Evolutionary conservation across 441 rosid genomes (phyloP).

Genomic region (Gossypium trilobum): DNA sequence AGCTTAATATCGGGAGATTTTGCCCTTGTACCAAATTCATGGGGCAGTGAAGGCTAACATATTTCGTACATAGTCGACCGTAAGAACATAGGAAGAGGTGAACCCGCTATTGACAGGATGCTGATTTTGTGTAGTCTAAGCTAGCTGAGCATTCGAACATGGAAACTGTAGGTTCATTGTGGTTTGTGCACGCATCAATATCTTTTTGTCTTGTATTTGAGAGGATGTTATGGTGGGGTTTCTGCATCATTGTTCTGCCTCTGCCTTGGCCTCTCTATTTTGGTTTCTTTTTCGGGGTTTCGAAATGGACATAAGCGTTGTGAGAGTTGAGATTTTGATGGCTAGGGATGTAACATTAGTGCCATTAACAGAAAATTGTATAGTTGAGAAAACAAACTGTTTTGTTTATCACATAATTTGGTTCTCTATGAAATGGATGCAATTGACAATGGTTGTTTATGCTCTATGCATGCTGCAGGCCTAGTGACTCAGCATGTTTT

Average conservation of each 20-base stretch:
- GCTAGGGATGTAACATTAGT: conserved; percentile 22
- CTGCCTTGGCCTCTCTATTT: conserved; percentile 13
- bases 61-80: conserved; percentile 27
- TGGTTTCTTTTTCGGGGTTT: conserved; percentile 13
- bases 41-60: conserved; percentile 26
- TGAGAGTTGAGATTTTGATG: conserved; percentile 22
- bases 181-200: conserved; percentile 5
- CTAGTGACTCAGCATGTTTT: background rate
- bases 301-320: background rate
- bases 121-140: conserved; percentile 33
- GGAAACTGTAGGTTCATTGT: conserved; percentile 19
- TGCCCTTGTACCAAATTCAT: conserved; percentile 15
- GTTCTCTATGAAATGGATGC: conserved; percentile 6
- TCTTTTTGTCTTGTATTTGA: background rate
- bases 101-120: conserved; percentile 20
- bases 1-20: conserved; percentile 5
- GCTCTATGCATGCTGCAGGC: background rate
- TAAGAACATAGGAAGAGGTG: conserved; percentile 36
- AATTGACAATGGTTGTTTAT: background rate
- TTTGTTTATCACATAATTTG: conserved; percentile 9
- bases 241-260: conserved; percentile 17
- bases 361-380: conserved; percentile 26
- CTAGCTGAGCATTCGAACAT: conserved; percentile 9
- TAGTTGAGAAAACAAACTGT: conserved; percentile 11
- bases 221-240: conserved; percentile 1